A percentile compares a stretch with the other conserved stretches of the same genome.
Evolutionary conservation across 441 rosid species (phyloP).

Genomic region (Gossypium trilobum): DNA sequence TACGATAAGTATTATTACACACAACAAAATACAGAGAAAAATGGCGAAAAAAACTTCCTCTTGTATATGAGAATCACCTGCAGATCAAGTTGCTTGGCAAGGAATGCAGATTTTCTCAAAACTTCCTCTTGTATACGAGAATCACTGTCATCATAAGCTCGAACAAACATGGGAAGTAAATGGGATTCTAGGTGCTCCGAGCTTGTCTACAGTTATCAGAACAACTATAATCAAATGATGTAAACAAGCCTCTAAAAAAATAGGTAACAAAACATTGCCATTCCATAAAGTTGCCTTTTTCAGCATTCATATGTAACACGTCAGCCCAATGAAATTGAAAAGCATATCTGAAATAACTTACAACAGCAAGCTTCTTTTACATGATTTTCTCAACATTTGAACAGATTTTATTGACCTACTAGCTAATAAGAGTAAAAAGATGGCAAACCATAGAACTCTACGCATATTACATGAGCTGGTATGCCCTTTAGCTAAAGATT

Average conservation of each 20-base stretch:
- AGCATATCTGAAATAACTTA: background rate
- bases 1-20: background rate
- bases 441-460: background rate
- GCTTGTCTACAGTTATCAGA: slow-evolving; percentile 45
- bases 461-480: background rate
- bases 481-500: background rate
- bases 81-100: slow-evolving; percentile 73
- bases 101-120: slow-evolving; percentile 58
- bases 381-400: background rate
- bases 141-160: slow-evolving; percentile 88
- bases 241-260: background rate
- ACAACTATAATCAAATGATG: slow-evolving; percentile 13
- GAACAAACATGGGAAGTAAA: slow-evolving; percentile 73
- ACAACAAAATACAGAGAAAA: background rate
- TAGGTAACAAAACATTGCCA: background rate
- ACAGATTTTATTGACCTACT: background rate
- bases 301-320: background rate
- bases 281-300: background rate
- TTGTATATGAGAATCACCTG: slow-evolving; percentile 40
- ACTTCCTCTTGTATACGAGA: slow-evolving; percentile 90
- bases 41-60: too few species aligned
- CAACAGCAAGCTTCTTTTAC: background rate
- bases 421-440: background rate
- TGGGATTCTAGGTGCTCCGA: slow-evolving; percentile 57
- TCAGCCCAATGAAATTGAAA: background rate